A percentile compares a stretch with the other conserved stretches of the same genome.
Evolutionary conservation across 805 yeast species (phyloP).

Genomic region (Clavispora carvajalis): DNA sequence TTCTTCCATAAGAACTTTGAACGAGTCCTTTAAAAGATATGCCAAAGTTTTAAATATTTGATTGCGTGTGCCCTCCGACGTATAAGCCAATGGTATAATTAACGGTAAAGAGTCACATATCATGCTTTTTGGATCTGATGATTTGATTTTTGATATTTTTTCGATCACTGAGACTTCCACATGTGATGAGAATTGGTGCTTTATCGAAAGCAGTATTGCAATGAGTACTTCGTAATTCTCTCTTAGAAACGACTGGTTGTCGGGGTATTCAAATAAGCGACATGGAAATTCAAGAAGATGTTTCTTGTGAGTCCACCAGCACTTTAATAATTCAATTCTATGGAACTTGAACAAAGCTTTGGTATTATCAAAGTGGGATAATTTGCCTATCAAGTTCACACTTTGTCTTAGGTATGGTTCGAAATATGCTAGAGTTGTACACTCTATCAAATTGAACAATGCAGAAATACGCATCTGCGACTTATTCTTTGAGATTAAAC

Average conservation of each 20-base stretch:
- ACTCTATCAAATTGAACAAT: slow-evolving; percentile 39
- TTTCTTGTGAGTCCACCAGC: slow-evolving; percentile 37
- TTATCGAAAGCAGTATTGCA: slow-evolving; percentile 28
- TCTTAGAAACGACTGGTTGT: slow-evolving; percentile 23
- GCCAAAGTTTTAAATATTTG: slow-evolving; percentile 20
- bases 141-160: slow-evolving; percentile 12
- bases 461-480: slow-evolving; percentile 27
- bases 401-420: slow-evolving; percentile 24
- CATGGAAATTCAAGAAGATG: slow-evolving; percentile 36
- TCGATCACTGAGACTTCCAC: slow-evolving; percentile 2
- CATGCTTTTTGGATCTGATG: slow-evolving; percentile 14
- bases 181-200: slow-evolving; percentile 7
- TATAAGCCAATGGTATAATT: slow-evolving; percentile 41
- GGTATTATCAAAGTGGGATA: slow-evolving; percentile 8
- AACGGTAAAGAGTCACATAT: slow-evolving; percentile 30
- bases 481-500: slow-evolving; percentile 25
- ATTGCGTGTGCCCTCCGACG: slow-evolving; percentile 33
- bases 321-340: slow-evolving; percentile 33
- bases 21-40: slow-evolving; percentile 14
- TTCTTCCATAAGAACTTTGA: slow-evolving; percentile 18
- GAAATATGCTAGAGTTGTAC: slow-evolving; percentile 27
- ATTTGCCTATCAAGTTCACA: slow-evolving; percentile 18
- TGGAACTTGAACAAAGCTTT: slow-evolving; percentile 24
- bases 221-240: slow-evolving; percentile 32
- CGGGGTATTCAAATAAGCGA: slow-evolving; percentile 32